phyloP scores from a whole-genome alignment of 768 basidiomycete species.

The Trametes gibbosa region DNA sequence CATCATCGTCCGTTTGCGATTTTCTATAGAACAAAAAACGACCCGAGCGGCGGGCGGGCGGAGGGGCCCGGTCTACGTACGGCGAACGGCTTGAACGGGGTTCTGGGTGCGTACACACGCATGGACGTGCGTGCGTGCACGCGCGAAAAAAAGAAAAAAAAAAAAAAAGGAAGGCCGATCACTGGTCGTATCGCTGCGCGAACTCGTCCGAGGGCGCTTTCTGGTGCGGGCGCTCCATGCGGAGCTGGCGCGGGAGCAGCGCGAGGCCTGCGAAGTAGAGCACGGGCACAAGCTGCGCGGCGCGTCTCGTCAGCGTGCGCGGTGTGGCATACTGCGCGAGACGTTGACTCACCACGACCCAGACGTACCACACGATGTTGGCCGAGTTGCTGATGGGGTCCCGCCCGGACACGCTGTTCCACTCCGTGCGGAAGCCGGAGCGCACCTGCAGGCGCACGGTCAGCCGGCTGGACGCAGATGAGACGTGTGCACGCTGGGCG shows the following conservation, averaged over 20 bases:
- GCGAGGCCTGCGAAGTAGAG: conserved; percentile 30
- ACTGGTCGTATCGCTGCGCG: not conserved
- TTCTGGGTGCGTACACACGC: too few relatives aligned
- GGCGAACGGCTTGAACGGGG: too few relatives aligned
- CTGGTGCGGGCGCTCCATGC: conserved; percentile 25
- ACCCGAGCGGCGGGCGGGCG: not conserved
- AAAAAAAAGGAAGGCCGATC: too few relatives aligned
- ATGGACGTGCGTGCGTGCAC: too few relatives aligned
- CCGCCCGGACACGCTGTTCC: conserved; percentile 28
- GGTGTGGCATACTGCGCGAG: conserved; percentile 30
- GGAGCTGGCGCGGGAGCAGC: conserved; percentile 31
- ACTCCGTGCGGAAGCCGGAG: conserved; percentile 39
- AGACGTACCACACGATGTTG: conserved; percentile 35
- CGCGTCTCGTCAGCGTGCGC: not conserved
- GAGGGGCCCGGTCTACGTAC: not conserved
- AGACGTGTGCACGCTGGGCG: not conserved
- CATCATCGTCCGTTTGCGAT: not conserved
- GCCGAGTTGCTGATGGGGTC: conserved; percentile 24
- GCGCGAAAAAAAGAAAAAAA: too few relatives aligned
- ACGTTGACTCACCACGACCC: conserved; percentile 49
- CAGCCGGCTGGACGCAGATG: too few relatives aligned
- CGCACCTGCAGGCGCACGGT: conserved; percentile 31
- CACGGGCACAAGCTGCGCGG: conserved; percentile 27
- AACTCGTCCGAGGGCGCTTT: conserved; percentile 13
- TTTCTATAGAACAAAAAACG: not conserved